Base-by-base conservation (phyloP, 768 basidiomycete species). In the Amanita rimosa region DNA sequence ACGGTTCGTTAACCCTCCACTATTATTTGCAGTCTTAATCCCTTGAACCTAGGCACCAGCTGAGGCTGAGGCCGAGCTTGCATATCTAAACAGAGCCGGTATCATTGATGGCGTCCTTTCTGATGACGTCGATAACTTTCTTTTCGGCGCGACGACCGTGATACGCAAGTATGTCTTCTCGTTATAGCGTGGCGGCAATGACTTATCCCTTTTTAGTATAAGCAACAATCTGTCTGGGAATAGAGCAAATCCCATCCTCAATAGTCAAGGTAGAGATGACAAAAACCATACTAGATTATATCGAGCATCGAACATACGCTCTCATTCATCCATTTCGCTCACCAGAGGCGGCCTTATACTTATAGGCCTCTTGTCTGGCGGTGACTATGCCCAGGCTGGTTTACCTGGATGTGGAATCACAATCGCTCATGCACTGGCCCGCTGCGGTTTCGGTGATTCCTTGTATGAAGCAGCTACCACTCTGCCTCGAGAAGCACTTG, bases 31-130 rank as follows among this genome's bases (percentile, higher is more conserved):
- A 61, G n/a, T 56, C 52, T 21, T 53, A 62, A 5, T 59, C 52
- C 59, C 62, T 53, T 59, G 54, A 57, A 21, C 50, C 54, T 44
- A 82, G 82, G 93, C 91, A 13, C 93, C 93, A 5, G 92, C 90
- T 14, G 94, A 96, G 64, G 94, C 94, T 0, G 94, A 97, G 62
- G 93, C 93, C 0, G 93, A 95, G 59, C 71, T 97, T 2, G 93
- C 93, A 0, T 83, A 87, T 53, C 70, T 97, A 46, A 93, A 91
- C 56, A 70, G 75, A 3, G 76, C 82, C 37, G 90, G 90, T 2
- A 62, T 85, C 46, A 85, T 97, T 49, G 94, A 97, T 59, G 89
- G 83, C 0, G 77, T 96, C 21, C 71, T 94, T 38, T 88, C 93
- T 0, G 94, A 97, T 62, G 94, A 96, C 57, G 92, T 93, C 1